phyloP scores from a whole-genome alignment of 192 early-diverging fungal species.

The Dissophora ornata region DNA sequence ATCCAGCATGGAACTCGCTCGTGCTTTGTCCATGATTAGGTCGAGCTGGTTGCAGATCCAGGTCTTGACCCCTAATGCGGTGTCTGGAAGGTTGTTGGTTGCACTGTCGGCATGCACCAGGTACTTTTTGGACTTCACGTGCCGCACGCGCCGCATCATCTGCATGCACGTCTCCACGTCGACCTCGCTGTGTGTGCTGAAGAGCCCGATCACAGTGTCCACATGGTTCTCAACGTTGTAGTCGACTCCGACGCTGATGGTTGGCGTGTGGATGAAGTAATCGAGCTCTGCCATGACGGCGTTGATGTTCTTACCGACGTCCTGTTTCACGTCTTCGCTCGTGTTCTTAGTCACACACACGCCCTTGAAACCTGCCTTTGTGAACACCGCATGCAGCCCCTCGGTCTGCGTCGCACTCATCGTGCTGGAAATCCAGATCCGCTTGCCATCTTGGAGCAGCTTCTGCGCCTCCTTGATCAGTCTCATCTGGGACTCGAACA shows the following conservation, averaged over 20 bases:
- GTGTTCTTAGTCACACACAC: constrained; percentile 20
- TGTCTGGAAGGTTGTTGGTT: constrained; percentile 9
- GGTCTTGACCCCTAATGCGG: background rate
- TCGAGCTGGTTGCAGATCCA: constrained; percentile 1
- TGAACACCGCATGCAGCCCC: constrained; percentile 11
- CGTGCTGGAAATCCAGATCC: constrained; percentile 19
- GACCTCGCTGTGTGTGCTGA: constrained; percentile 18
- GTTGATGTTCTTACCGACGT: constrained; percentile 25
- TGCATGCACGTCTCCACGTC: constrained; percentile 20
- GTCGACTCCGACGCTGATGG: constrained; percentile 18
- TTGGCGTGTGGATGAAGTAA: constrained; percentile 27
- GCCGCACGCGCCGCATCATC: constrained; percentile 18
- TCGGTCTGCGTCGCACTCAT: constrained; percentile 8
- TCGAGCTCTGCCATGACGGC: constrained; percentile 10
- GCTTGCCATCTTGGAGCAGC: background rate
- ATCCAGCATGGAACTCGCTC: too few species aligned
- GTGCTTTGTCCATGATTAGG: too few species aligned
- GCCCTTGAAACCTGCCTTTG: constrained; percentile 3
- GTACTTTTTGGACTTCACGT: constrained; percentile 26
- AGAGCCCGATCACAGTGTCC: constrained; percentile 20
- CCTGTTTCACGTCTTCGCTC: background rate
- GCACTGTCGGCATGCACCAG: constrained; percentile 8
- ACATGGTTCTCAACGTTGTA: constrained; percentile 17
- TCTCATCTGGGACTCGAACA: constrained; percentile 7
- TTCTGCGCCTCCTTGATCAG: background rate